Conservation (phyloP, 2,329 filamentous ascomycete species). For the Zymoseptoria passerinii region DNA sequence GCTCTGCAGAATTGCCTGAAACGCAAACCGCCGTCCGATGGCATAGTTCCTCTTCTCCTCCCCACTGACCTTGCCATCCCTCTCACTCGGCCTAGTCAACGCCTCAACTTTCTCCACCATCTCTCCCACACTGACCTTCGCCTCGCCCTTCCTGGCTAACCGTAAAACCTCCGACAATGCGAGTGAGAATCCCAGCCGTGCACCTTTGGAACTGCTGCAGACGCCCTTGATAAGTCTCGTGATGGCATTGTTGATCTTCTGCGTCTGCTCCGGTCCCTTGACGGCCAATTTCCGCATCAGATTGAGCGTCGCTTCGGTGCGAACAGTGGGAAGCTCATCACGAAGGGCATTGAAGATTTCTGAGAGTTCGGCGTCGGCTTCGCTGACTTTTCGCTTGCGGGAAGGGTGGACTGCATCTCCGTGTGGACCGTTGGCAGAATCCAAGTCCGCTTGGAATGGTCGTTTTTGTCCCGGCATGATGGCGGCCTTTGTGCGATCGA, state of each 20-base stretch:
- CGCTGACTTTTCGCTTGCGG: conserved; percentile 29
- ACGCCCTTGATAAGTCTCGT: conserved; percentile 68
- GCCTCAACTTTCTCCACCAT: conserved; percentile 45
- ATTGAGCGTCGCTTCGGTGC: conserved; percentile 39
- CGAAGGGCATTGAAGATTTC: conserved; percentile 41
- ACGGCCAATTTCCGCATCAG: conserved; percentile 36
- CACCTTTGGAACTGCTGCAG: conserved; percentile 81
- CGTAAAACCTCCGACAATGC: conserved; percentile 74
- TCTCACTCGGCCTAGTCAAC: conserved; percentile 38
- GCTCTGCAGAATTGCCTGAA: conserved; percentile 77
- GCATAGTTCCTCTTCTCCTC: conserved; percentile 80
- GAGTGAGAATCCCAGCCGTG: conserved; percentile 79
- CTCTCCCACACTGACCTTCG: conserved; percentile 17
- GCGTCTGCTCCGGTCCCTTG: conserved; percentile 30
- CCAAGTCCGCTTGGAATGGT: conserved; percentile 11
- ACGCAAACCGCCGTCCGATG: conserved; percentile 78
- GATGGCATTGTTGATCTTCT: conserved; percentile 34
- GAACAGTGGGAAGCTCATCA: conserved; percentile 37
- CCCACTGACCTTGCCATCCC: conserved; percentile 43
- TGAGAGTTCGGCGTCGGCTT: conserved; percentile 36
- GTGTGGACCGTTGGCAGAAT: background rate
- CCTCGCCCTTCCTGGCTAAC: conserved; percentile 42
- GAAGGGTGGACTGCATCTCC: conserved; percentile 22
- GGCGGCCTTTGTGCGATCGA: background rate
- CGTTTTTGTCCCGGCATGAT: conserved; percentile 22